Evolutionary conservation across 495 filamentous ascomycete genomes (phyloP).

Genomic region (Penicillium tannophilum): DNA sequence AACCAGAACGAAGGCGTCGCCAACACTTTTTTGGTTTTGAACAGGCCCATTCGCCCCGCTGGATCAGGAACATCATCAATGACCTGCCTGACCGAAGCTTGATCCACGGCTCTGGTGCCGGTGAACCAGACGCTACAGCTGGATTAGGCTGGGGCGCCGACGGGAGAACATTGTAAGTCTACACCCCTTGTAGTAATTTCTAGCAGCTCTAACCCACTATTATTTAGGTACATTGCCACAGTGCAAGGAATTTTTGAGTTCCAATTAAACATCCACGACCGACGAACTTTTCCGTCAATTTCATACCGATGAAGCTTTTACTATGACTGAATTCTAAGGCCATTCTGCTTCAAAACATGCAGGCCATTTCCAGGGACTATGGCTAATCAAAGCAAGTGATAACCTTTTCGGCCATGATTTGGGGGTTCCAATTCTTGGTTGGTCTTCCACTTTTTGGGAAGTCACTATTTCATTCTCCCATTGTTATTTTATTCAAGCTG

Average conservation of each 20-base stretch:
- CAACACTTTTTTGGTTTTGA: constrained; percentile 38
- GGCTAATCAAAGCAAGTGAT: background rate
- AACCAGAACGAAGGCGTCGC: constrained; percentile 37
- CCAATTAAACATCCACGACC: constrained; percentile 62
- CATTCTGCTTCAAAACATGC: background rate
- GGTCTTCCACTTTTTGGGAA: background rate
- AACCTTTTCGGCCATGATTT: background rate
- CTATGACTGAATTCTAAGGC: background rate
- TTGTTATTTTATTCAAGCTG: constrained; percentile 4
- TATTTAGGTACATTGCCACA: constrained; percentile 68
- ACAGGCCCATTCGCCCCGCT: constrained; percentile 43
- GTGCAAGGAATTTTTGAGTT: constrained; percentile 76
- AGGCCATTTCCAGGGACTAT: background rate
- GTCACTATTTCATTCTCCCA: background rate
- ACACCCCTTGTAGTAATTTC: background rate
- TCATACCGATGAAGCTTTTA: constrained; percentile 50
- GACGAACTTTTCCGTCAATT: constrained; percentile 66
- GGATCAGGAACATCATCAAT: constrained; percentile 46
- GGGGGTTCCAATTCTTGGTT: background rate
- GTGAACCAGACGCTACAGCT: constrained; percentile 55
- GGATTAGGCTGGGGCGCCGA: constrained; percentile 72
- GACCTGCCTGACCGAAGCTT: constrained; percentile 43
- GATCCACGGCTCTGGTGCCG: constrained; percentile 35
- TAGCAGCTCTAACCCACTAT: constrained; percentile 10
- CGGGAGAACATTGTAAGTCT: constrained; percentile 68